Conservation (phyloP, 768 basidiomycete genomes). For the Tephrocybe sp. region DNA sequence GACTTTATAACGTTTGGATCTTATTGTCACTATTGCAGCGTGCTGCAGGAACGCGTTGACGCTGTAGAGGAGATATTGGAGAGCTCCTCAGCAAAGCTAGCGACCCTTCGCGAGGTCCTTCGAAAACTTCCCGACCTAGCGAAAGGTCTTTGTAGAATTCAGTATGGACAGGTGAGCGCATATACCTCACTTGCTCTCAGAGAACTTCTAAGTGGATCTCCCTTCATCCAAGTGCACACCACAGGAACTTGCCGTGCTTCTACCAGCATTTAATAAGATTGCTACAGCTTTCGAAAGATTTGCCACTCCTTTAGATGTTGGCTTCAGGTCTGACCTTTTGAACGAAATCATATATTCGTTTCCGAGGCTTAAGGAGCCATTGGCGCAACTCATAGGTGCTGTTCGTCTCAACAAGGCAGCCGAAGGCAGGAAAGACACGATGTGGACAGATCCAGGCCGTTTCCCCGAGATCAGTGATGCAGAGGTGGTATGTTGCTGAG, state of each 20-base stretch:
- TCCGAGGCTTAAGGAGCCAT: slow-evolving; percentile 57
- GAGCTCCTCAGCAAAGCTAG: slow-evolving; percentile 59
- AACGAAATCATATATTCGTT: slow-evolving; percentile 68
- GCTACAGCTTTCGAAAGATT: slow-evolving; percentile 57
- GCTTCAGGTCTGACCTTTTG: slow-evolving; percentile 64
- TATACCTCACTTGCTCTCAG: background rate
- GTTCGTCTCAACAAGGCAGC: slow-evolving; percentile 63
- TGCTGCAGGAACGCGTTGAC: slow-evolving; percentile 72
- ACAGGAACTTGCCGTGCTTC: slow-evolving; percentile 71
- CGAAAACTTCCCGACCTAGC: slow-evolving; percentile 83
- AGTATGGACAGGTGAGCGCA: slow-evolving; percentile 77
- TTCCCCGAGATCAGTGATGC: slow-evolving; percentile 55
- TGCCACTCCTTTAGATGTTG: slow-evolving; percentile 38
- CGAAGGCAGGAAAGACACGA: slow-evolving; percentile 60
- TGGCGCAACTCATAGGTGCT: slow-evolving; percentile 49
- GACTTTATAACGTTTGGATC: background rate
- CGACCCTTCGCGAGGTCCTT: slow-evolving; percentile 65
- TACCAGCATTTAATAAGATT: slow-evolving; percentile 74
- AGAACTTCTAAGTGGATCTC: background rate
- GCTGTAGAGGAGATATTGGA: slow-evolving; percentile 81
- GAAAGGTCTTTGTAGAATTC: slow-evolving; percentile 82
- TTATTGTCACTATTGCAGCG: slow-evolving; percentile 36
- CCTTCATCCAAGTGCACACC: slow-evolving; percentile 67
- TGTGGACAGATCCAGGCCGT: slow-evolving; percentile 59
- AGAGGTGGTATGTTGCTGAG: slow-evolving; percentile 45